Base-by-base conservation (phyloP, 2,329 filamentous ascomycete species). In the Calcarisporium arbuscula region DNA sequence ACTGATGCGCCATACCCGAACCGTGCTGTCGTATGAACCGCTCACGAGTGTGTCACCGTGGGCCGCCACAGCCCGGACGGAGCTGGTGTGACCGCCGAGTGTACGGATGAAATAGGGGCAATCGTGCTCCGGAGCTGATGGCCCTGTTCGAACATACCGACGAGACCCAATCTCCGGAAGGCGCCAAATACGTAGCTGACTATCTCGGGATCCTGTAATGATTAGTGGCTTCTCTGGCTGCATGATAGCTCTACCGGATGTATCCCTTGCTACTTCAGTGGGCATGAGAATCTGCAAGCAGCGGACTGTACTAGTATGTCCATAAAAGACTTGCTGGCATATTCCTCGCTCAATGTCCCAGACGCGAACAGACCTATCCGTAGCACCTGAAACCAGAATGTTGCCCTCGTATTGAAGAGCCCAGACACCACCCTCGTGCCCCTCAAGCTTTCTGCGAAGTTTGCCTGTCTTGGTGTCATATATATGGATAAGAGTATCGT, bases 341-440 rank as follows among this genome's bases (percentile, higher is more conserved):
- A 85, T 76, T 1, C 89, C 92, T 49, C 83, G 83, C 53, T 94
- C 87, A 44, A 98, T 95, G 55, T 98, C 90, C 92, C 92, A 98
- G 0, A 98, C 90, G n/a, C 92, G 80, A n/a, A 98, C 92, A 9
- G 92, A 94, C 30, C 92, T 75, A 60, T 98, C 92, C 0, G 92
- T 98, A 6, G 89, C 95, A 3, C 92, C 92, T 12, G 92, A 98
- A 3, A 98, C 92, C 15, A 98, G 67, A 12, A 85, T 87, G 54
- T 96, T 95, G 32, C 89, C 90, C 54, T 95, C 82, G 54, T 96
- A 98, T 57, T 96, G 89, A 34, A 98, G 65, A 19, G 92, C 92
- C 92, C 92, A 98, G 2, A 98, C 92, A 29, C 92, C 92, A 21
- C 92, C 92, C 58, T 98, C 92, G 48, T 98, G 92, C 3, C 92